Evolutionary conservation across 1,284 basidiomycete species (phyloP).

Genomic region (Meira nashicola): DNA sequence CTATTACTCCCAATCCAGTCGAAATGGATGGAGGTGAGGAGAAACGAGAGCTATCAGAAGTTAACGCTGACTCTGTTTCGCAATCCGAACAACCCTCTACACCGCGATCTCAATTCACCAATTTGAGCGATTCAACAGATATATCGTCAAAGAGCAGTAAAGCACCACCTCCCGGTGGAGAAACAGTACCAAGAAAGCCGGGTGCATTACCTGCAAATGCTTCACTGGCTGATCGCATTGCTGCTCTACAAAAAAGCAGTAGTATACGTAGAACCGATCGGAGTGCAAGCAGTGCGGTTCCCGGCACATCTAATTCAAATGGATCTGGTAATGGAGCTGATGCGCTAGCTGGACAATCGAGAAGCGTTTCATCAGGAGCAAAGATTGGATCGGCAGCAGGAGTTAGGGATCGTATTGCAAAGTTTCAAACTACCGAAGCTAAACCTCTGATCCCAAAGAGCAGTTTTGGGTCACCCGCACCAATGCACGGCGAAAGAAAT

Average conservation of each 20-base stretch:
- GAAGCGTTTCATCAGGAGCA: neutral
- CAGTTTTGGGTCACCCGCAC: constrained; percentile 42
- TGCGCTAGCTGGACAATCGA: neutral
- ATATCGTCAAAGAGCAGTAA: no score
- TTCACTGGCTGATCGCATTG: constrained; percentile 42
- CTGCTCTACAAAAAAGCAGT: constrained; percentile 35
- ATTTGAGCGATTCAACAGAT: no score
- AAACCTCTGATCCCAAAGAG: constrained; percentile 37
- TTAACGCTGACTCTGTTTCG: no score
- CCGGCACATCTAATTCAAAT: neutral
- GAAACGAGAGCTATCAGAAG: no score
- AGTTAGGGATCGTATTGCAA: constrained; percentile 40
- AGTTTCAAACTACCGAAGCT: constrained; percentile 33
- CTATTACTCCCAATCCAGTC: no score
- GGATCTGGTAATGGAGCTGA: neutral
- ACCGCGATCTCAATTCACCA: no score
- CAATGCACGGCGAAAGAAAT: constrained; percentile 26
- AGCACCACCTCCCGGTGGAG: neutral
- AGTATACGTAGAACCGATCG: constrained; percentile 2
- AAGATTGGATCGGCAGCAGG: constrained; percentile 8
- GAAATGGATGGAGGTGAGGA: no score
- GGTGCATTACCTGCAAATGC: constrained; percentile 26
- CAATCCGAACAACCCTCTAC: no score
- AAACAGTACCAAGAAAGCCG: constrained; percentile 8
- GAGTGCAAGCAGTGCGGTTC: neutral